Base-by-base conservation (phyloP, 768 basidiomycete genomes). In the Pholiota microspora region DNA sequence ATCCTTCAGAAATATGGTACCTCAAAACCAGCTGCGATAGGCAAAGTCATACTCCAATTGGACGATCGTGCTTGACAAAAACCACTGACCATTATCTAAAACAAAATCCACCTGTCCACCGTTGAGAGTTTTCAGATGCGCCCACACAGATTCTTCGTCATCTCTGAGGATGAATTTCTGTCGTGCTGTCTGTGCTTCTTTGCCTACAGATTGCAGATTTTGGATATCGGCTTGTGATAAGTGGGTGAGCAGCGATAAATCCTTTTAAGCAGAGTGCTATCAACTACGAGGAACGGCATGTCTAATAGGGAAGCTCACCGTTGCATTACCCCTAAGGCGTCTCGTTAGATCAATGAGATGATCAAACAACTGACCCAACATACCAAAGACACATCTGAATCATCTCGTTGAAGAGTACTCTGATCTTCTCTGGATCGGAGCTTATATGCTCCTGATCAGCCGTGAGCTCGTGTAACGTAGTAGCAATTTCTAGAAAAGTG, bases 351-450 rank as follows among this genome's bases (percentile, higher is more conserved):
- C 28, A 7, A n/a, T 44, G 32, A 34, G 54, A 45, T 24, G n/a
- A 12, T 21, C 38, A 28, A 28, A 23, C 5, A 18, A 6, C 16
- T 7, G n/a, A 48, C n/a, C n/a, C 16, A n/a, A 59, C 72, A 51
- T 52, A 86, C 92, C 92, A 94, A 23, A 94, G 78, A 69, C 89
- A 90, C 83, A 94, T 92, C 64, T 94, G 90, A 7, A 91, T 76
- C 88, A 94, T 93, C 68, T 93, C 88, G 51, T 78, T 80, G 69
- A 92, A 93, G 12, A 94, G 66, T 0, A 87, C 73, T 28, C 75
- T 71, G 15, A 92, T 71, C 55, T 85, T 84, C 13, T 76, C 73
- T 0, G 78, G 68, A 54, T 88, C 77, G 0, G 74, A 65, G 24
- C 64, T 65, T 3, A 87, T 59, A 1, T 65, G 67, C 9, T 69